These are phyloP conservation scores for Cicer yamashitae DNA, from an alignment of 306 rosid species.

Conservation along the genomic window DNA sequence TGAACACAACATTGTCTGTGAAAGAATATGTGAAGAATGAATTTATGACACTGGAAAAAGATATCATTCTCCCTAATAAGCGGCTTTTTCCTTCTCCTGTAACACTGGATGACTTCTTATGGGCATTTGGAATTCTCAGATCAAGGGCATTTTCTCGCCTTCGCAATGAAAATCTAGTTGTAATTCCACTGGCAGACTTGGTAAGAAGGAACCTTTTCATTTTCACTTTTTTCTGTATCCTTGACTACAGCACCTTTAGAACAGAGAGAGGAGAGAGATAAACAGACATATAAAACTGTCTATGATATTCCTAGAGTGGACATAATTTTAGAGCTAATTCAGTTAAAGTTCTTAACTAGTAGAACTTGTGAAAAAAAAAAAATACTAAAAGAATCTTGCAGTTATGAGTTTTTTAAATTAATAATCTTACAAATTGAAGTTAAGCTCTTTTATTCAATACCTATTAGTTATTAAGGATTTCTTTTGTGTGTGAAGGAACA, in stretches of 20 bases:
- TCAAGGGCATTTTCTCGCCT: constrained; percentile 95
- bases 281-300: background rate
- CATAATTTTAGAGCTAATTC: background rate
- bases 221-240: constrained; percentile 32
- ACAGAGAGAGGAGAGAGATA: constrained; percentile 9
- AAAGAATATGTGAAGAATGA: constrained; percentile 84
- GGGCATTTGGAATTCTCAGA: constrained; percentile 98
- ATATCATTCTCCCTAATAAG: constrained; percentile 75
- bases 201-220: constrained; percentile 55
- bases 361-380: background rate
- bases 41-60: constrained; percentile 73
- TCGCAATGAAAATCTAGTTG: constrained; percentile 79
- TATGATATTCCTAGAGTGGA: constrained; percentile 31
- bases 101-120: constrained; percentile 88
- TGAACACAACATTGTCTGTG: constrained; percentile 80
- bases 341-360: background rate
- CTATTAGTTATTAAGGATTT: background rate
- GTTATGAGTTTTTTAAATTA: background rate
- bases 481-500: background rate
- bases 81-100: constrained; percentile 77
- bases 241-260: constrained; percentile 25
- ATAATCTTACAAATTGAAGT: background rate
- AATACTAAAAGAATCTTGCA: background rate
- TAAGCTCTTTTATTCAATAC: background rate
- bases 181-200: constrained; percentile 87